Conservation (phyloP, 202 grass and related monocot species). For the Carex sylvatica region DNA sequence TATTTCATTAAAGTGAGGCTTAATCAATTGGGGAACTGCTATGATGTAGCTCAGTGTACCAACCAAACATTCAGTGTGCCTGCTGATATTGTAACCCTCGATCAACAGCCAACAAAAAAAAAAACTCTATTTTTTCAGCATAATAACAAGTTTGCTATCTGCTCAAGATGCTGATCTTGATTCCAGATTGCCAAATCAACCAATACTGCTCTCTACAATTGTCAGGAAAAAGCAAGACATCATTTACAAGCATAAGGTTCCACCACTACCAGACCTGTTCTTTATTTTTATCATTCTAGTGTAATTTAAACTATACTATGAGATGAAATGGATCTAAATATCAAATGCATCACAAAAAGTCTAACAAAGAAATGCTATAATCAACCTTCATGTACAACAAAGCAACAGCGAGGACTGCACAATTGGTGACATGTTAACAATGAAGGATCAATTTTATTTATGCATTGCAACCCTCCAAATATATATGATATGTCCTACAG, state of each 20-base stretch:
- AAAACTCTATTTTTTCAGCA: background rate
- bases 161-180: background rate
- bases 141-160: background rate
- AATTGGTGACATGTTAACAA: background rate
- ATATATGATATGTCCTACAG: background rate
- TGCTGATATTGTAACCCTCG: background rate
- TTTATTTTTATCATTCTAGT: background rate
- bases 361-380: background rate
- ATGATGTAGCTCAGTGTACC: background rate
- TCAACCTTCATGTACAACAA: background rate
- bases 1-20: background rate
- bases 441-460: background rate
- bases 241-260: background rate
- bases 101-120: background rate
- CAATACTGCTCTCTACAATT: background rate
- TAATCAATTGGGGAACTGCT: background rate
- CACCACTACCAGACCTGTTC: background rate
- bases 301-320: background rate
- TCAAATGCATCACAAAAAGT: background rate
- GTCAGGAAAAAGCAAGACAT: background rate
- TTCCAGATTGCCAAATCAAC: background rate
- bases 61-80: background rate
- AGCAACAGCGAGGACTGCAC: background rate
- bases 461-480: background rate
- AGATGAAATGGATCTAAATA: background rate